These are phyloP conservation scores for Carex myosuroides DNA, from an alignment of 176 grass and related monocot species.

Conservation along the genomic window DNA sequence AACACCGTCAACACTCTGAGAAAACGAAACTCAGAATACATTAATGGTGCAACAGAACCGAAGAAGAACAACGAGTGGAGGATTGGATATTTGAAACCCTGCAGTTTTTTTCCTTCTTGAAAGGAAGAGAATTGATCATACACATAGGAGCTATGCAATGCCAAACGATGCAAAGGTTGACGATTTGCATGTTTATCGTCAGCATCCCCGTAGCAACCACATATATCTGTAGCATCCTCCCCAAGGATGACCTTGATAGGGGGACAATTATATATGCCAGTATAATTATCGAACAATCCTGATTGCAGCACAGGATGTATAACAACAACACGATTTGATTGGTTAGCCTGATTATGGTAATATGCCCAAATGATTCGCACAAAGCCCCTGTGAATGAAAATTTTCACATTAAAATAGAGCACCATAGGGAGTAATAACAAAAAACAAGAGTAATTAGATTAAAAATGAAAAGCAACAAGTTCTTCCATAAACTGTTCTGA, in stretches of 20 bases:
- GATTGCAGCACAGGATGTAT: neutral
- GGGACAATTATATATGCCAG: no score
- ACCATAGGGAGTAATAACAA: no score
- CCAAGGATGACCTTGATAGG: neutral
- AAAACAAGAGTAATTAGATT: no score
- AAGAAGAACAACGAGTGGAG: neutral
- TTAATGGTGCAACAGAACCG: neutral
- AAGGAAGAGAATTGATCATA: neutral
- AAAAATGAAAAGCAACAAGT: no score
- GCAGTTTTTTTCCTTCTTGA: neutral
- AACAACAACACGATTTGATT: neutral
- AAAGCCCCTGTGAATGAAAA: neutral
- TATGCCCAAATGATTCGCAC: neutral
- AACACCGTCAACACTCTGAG: neutral
- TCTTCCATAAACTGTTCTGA: rapidly evolving
- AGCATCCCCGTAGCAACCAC: neutral
- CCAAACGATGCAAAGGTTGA: neutral
- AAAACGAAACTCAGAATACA: neutral
- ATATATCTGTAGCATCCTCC: neutral
- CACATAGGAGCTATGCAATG: neutral
- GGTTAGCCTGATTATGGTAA: neutral
- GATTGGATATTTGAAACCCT: neutral
- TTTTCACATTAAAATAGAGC: neutral
- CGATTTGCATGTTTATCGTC: neutral
- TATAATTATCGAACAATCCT: no score